Base-by-base conservation (phyloP, 2,329 filamentous ascomycete genomes). In the Colletotrichum godetiae region DNA sequence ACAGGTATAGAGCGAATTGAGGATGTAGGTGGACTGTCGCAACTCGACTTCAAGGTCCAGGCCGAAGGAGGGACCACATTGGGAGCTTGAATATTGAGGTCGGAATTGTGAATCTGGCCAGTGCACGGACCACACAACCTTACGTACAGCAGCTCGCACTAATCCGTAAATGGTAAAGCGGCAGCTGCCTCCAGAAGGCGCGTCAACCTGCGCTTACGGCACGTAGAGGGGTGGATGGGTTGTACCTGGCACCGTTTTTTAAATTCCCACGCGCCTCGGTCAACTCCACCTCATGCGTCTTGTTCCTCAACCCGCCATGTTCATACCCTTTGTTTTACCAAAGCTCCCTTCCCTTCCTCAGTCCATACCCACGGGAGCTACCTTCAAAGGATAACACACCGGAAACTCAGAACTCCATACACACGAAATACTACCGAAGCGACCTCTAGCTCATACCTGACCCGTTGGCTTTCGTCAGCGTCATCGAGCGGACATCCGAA, bases 51-150 rank as follows among this genome's bases (percentile, higher is more conserved):
- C 49, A 53, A 71, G 33, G 33, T 73, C 61, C 49, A 57, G 49
- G 46, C 71, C 60, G 49, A 52, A 71, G 67, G 71, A 70, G 61
- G 68, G 67, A 60, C 70, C 56, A 66, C 67, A 56, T 60, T 57
- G 68, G 58, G 62, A 74, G 72, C 72, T 74, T 60, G 72, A 76
- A 71, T 75, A 70, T 69, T 72, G 73, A 69, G 70, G 73, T 75
- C 64, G 60, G 71, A 73, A 74, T 76, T 76, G 74, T 75, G 74
- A 75, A 75, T 75, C 74, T 76, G 74, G 74, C 73, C 74, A 75
- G 73, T 75, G 74, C 74, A 75, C 74, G 69, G 74, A 55, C 74
- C 74, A 75, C 1, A 27, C 8, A 10, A 37, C 60, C 67, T 71
- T 73, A 71, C 71, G 67, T 62, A 70, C 67, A 55, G 67, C 60